These are phyloP conservation scores for Solanum chaucha DNA, from an alignment of 257 asterid genomes.

Conservation along the genomic window DNA sequence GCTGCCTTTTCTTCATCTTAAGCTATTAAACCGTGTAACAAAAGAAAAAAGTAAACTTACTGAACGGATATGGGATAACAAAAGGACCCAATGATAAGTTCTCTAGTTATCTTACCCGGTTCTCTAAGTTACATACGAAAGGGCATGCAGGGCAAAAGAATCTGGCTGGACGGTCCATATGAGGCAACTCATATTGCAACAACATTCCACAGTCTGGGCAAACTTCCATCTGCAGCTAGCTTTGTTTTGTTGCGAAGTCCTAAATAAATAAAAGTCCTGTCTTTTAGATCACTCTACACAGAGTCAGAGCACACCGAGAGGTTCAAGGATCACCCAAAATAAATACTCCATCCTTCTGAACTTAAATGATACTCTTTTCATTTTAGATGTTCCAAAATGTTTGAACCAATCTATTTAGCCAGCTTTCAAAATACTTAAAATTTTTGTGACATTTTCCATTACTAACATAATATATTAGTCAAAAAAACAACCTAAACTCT, in stretches of 20 bases:
- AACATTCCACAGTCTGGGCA: constrained; percentile 65
- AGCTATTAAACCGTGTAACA: constrained; percentile 25
- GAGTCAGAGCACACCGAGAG: neutral
- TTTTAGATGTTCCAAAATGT: neutral
- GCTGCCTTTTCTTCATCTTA: constrained; percentile 44
- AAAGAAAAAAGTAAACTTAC: neutral
- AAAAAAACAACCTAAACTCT: neutral
- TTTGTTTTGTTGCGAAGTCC: neutral
- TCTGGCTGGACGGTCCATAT: constrained; percentile 39
- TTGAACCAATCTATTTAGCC: neutral
- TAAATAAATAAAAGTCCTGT: neutral
- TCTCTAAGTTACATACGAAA: constrained; percentile 39
- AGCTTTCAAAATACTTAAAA: neutral
- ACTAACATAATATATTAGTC: neutral
- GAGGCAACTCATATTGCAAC: constrained; percentile 53
- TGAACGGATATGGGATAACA: neutral
- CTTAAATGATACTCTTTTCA: neutral
- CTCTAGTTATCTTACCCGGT: constrained; percentile 22
- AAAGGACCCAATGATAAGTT: neutral
- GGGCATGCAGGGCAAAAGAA: constrained; percentile 66
- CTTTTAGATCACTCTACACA: neutral
- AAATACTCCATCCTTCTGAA: neutral
- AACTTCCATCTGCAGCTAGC: constrained; percentile 41
- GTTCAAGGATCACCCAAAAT: neutral
- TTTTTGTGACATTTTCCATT: neutral